Base-by-base conservation (phyloP, 2,329 filamentous ascomycete genomes). In the Hypoxylon sp. region DNA sequence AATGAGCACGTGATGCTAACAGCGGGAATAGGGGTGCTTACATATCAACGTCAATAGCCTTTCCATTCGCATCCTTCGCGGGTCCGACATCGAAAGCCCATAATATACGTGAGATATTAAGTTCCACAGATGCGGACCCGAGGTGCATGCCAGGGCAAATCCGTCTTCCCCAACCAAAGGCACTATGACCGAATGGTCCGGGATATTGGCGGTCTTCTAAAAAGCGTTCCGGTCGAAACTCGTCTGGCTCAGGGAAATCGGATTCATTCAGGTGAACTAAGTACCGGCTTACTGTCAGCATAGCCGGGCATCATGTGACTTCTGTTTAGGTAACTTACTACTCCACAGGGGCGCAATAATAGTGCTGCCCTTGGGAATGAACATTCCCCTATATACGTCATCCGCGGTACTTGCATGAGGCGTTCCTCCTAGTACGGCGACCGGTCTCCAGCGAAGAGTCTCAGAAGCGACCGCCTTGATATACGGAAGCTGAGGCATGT, bases 21-120 rank as follows among this genome's bases (percentile, higher is more conserved):
- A 33, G 46, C n/a, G n/a, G 19, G 31, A 37, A 31, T 14, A 14
- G 4, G 10, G 13, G 46, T 14, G 68, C 79, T 78, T 26, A 82
- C 81, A 81, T 82, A 31, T 83, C 80, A 1, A 80, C 80, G 0
- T 81, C 80, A 10, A 81, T 65, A 1, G 80, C 70, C 9, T 70
- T 65, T 0, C 77, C 79, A 10, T 75, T 74, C 10, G 73, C 71
- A 5, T 80, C 70, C 55, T 75, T 77, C 0, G 72, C 78, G 0
- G 77, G 76, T 0, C 65, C 67, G 5, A 84, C 74, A 0, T 84
- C 73, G 58, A 88, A 88, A 0, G 81, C 86, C 87, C 87, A 90
- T 0, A 90, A 73, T 0, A 86, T 76, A 2, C 83, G 81, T 0
- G 84, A 80, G 19, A 86, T 81, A 47, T 80, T 82, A 1, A 85